Conservation (phyloP, 208 protist genomes). For the Trypanosoma scelopori region DNA sequence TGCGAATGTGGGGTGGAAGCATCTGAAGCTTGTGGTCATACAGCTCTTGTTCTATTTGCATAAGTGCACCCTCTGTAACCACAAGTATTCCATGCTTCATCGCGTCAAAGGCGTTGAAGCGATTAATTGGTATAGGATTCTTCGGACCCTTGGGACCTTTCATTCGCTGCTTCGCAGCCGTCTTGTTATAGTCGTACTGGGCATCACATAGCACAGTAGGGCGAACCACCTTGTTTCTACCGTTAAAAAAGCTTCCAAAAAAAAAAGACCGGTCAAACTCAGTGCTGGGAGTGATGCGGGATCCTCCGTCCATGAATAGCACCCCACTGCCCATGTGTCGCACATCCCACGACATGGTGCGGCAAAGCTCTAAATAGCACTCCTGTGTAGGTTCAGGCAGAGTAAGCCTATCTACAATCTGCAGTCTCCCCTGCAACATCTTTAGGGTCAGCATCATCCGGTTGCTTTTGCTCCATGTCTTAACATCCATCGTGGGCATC, state of each 20-base stretch:
- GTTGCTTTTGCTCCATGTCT: constrained; percentile 86
- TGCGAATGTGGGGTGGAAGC: constrained; percentile 88
- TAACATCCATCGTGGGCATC: constrained; percentile 88
- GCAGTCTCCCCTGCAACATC: constrained; percentile 87
- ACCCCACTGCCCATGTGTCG: constrained; percentile 87
- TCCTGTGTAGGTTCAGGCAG: constrained; percentile 80
- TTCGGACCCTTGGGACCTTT: constrained; percentile 89
- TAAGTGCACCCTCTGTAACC: constrained; percentile 85
- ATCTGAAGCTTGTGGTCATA: constrained; percentile 81
- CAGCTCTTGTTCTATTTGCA: constrained; percentile 89
- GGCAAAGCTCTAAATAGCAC: constrained; percentile 78
- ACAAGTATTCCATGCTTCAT: constrained; percentile 84
- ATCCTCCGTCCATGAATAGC: constrained; percentile 91
- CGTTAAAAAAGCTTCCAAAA: constrained; percentile 91
- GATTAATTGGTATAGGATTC: constrained; percentile 91
- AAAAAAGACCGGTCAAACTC: constrained; percentile 90
- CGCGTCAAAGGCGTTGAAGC: constrained; percentile 90
- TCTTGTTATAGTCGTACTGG: constrained; percentile 86
- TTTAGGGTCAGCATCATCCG: constrained; percentile 89
- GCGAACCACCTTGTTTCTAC: constrained; percentile 87
- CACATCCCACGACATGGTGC: constrained; percentile 87
- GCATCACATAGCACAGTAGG: constrained; percentile 87
- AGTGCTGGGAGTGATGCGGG: constrained; percentile 76
- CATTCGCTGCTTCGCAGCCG: constrained; percentile 63
- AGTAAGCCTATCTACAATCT: constrained; percentile 82